Evolutionary conservation across 2,329 filamentous ascomycete genomes (phyloP).

Genomic region (Grosmannia penicillata): DNA sequence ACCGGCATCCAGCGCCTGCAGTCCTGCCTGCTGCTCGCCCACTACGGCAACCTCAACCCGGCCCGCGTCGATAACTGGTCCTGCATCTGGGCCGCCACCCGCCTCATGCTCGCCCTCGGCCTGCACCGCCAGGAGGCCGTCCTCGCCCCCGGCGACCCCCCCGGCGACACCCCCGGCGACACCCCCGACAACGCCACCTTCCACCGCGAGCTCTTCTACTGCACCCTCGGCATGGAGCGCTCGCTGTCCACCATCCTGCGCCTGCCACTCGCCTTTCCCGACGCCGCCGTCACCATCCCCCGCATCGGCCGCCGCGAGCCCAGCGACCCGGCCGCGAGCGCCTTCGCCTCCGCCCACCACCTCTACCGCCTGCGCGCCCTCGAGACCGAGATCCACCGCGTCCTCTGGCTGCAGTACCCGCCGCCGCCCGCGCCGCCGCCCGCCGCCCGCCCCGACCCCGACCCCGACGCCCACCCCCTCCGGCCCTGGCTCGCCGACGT

Average conservation of each 20-base stretch:
- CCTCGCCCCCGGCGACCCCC: neutral
- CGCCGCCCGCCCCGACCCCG: neutral
- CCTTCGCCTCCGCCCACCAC: neutral
- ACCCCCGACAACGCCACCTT: neutral
- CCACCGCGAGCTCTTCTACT: neutral
- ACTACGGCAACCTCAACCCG: conserved; percentile 2
- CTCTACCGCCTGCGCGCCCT: conserved; percentile 1
- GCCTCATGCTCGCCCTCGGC: neutral
- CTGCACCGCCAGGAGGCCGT: neutral
- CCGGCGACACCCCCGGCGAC: neutral
- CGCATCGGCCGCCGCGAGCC: neutral
- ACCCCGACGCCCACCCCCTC: neutral
- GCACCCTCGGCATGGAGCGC: neutral
- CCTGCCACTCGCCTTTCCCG: neutral
- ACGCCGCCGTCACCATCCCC: neutral
- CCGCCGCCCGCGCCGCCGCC: neutral
- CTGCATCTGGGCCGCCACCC: neutral
- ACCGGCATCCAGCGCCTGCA: neutral
- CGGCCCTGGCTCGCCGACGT: neutral
- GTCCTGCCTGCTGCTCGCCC: conserved; percentile 1
- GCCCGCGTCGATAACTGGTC: neutral
- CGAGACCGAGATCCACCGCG: conserved; percentile 1
- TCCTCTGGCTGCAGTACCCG: conserved; percentile 1
- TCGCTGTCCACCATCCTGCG: neutral
- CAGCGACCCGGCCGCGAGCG: neutral